These are phyloP conservation scores for Chlorella sp. DNA, from an alignment of 139 green algal species.

Conservation along the genomic window DNA sequence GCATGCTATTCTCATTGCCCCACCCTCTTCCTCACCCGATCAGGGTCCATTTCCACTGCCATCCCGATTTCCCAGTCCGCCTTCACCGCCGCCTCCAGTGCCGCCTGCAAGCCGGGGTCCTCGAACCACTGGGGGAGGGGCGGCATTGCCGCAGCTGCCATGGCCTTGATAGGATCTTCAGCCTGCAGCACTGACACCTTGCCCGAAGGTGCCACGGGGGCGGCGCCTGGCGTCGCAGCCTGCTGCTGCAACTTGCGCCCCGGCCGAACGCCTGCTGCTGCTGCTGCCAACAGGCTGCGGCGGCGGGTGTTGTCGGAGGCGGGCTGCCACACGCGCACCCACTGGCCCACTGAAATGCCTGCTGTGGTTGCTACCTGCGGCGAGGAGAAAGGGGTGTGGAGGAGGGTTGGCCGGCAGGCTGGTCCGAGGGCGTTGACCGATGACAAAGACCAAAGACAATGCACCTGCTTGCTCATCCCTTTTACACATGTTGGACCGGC, in stretches of 20 bases:
- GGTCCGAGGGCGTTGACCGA: background rate
- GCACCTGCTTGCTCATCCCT: no score
- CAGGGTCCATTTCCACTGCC: background rate
- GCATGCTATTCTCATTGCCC: background rate
- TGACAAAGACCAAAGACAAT: no score
- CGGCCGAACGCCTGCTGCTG: background rate
- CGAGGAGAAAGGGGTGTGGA: background rate
- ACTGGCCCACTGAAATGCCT: slow-evolving; percentile 8
- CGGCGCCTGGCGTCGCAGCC: background rate
- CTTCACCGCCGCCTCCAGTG: slow-evolving; percentile 11
- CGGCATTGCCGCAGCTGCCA: background rate
- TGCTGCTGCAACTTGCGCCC: slow-evolving; percentile 9
- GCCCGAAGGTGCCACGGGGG: background rate
- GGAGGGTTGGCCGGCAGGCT: background rate
- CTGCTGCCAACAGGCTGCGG: background rate
- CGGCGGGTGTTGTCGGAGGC: background rate
- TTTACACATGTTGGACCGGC: no score
- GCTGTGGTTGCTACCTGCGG: slow-evolving; percentile 5
- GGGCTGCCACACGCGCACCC: slow-evolving; percentile 21
- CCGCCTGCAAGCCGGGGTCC: background rate
- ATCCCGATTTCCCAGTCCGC: background rate
- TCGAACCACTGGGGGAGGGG: background rate
- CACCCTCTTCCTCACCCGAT: background rate
- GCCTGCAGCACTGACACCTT: slow-evolving; percentile 4
- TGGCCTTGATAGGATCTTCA: background rate